These are phyloP conservation scores for Dactylellina drechsleri DNA, from an alignment of 2,329 filamentous ascomycete species.

Conservation along the genomic window DNA sequence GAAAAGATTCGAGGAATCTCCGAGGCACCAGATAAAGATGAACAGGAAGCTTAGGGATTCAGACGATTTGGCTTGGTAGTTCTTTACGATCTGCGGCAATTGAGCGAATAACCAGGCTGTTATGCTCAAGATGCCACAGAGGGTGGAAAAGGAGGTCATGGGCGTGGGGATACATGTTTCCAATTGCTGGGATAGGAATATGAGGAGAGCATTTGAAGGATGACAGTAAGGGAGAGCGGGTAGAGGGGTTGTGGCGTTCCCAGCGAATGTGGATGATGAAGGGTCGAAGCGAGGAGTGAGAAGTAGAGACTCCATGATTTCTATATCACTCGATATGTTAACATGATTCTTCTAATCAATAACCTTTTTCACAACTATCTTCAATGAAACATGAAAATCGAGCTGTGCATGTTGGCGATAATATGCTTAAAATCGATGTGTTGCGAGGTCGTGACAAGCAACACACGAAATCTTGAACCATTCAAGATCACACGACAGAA, in stretches of 20 bases:
- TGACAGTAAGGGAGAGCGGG: conserved; percentile 68
- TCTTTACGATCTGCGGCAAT: conserved; percentile 76
- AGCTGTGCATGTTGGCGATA: background rate
- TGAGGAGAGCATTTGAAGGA: conserved; percentile 69
- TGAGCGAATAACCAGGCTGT: conserved; percentile 76
- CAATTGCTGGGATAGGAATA: conserved; percentile 69
- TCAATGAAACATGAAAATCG: background rate
- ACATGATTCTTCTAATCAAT: conserved; percentile 1
- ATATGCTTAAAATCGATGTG: conserved; percentile 2
- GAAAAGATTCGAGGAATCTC: conserved; percentile 69
- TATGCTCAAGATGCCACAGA: conserved; percentile 72
- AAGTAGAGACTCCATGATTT: conserved; percentile 50
- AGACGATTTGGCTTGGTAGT: conserved; percentile 72
- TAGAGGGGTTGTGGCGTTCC: conserved; percentile 50
- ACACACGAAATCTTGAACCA: background rate
- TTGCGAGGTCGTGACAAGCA: conserved; percentile 3
- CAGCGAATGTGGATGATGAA: conserved; percentile 31
- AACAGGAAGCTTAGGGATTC: conserved; percentile 74
- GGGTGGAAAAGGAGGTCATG: conserved; percentile 71
- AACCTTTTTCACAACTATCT: background rate
- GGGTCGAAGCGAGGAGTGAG: conserved; percentile 33
- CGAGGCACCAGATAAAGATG: conserved; percentile 73
- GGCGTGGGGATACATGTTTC: conserved; percentile 73
- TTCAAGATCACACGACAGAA: conserved; percentile 27
- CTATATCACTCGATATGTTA: conserved; percentile 9